Evolutionary conservation across 257 asterid genomes (phyloP).

Genomic region (Henckelia pumila): DNA sequence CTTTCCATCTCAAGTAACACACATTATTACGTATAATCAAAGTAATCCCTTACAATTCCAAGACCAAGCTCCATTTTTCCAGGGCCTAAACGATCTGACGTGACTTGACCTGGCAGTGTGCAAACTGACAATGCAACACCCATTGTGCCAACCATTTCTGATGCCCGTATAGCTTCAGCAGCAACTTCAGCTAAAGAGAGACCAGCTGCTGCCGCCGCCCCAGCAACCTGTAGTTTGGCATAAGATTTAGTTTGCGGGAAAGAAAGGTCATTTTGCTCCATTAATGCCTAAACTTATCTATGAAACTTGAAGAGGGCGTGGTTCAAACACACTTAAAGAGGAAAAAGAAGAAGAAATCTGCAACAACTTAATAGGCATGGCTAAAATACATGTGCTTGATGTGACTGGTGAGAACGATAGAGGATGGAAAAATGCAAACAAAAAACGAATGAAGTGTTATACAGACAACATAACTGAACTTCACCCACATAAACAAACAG

Average conservation of each 20-base stretch:
- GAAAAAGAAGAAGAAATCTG: too few relatives aligned
- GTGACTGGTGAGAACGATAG: too few relatives aligned
- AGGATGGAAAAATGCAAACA: too few relatives aligned
- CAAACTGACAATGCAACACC: slow-evolving; percentile 97
- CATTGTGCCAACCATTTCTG: slow-evolving; percentile 96
- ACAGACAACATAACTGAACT: not conserved
- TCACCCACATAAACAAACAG: slow-evolving; percentile 7
- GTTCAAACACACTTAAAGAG: too few relatives aligned
- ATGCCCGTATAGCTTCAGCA: slow-evolving; percentile 87
- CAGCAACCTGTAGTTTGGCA: slow-evolving; percentile 66
- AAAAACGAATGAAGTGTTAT: too few relatives aligned
- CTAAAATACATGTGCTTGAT: too few relatives aligned
- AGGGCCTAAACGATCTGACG: slow-evolving; percentile 91
- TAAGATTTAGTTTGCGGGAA: slow-evolving; percentile 7
- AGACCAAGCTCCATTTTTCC: slow-evolving; percentile 99
- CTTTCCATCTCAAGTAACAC: slow-evolving; percentile 9
- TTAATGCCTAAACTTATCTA: too few relatives aligned
- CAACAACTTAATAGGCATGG: too few relatives aligned
- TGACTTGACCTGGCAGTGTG: slow-evolving; percentile 87
- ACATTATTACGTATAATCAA: slow-evolving; percentile 14
- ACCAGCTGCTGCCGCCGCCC: slow-evolving; percentile 94
- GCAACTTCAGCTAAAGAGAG: slow-evolving; percentile 76
- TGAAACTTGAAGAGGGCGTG: too few relatives aligned
- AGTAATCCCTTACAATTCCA: slow-evolving; percentile 75
- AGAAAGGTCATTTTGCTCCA: too few relatives aligned